Base-by-base conservation (phyloP, 164 flowering plant species). In the Vitis riparia region DNA sequence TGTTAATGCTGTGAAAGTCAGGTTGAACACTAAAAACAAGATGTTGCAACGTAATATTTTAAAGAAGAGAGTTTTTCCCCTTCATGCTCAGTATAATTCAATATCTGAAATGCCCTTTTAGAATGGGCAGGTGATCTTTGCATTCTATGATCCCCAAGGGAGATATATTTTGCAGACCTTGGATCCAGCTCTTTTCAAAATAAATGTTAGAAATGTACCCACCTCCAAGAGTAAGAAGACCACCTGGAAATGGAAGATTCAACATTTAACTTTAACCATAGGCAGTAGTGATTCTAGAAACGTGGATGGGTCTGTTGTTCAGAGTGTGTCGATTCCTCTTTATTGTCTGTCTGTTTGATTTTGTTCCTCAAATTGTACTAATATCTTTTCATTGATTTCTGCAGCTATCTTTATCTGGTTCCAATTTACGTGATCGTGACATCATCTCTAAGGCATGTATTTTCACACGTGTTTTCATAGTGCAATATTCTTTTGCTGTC, bases 391-490 rank as follows among this genome's bases (percentile, higher is more conserved):
- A 50, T 51, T 51, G 11, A 4, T n/a, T 51, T 47, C 44, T 86
- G 83, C 91, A 91, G 97, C 62, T 91, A 19, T 85, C 92, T 44
- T 70, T 89, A 13, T 88, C 92, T 51, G 97, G 94, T 44, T 77
- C 90, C 51, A 84, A 87, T 58, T 75, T 91, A 60, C 74, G 57
- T 63, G 94, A 91, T 75, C 81, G 78, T 59, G 97, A 91, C 67
- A 63, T 85, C 58, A 15, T 80, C 27, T 91, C 97, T 2, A 90
- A 87, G 91, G 94, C 87, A 80, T 17, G 48, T 15, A 8, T 55
- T 32, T 15, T 12, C 23, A 8, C 16, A 80, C 14, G 48, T 15
- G 3, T 55, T 32, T 15, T 12, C 23, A 8, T n/a, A 15, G 47
- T 61, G 64, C 64, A 32, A 37, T 14, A 61, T 32, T 32, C 50